phyloP scores from a whole-genome alignment of 2,329 filamentous ascomycete species.

The Pestalotiopsis sp. region DNA sequence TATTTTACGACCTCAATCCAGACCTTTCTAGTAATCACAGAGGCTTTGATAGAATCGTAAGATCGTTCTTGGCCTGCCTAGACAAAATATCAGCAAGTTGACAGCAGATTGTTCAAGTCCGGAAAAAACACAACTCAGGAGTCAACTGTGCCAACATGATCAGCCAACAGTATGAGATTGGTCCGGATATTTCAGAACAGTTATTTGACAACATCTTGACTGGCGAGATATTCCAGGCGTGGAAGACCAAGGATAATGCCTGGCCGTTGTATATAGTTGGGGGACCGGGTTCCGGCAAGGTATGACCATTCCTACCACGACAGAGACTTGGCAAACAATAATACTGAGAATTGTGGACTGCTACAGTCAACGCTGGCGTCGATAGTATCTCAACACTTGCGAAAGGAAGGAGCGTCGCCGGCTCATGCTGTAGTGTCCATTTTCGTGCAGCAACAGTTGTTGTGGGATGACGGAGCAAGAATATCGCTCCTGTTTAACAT shows the following conservation, averaged over 20 bases:
- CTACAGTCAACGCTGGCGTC: neutral
- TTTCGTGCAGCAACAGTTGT: neutral
- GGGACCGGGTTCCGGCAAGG: slow-evolving; percentile 7
- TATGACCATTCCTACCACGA: neutral
- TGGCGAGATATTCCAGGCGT: neutral
- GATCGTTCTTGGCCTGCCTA: too few relatives aligned
- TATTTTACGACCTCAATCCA: too few relatives aligned
- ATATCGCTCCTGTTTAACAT: neutral
- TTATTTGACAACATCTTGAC: neutral
- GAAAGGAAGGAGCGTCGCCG: neutral
- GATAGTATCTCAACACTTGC: neutral
- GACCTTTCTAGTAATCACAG: too few relatives aligned
- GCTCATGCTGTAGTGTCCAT: neutral
- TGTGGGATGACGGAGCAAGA: neutral
- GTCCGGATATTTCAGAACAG: neutral
- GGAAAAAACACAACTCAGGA: neutral
- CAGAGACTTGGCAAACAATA: neutral
- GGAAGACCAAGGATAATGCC: neutral
- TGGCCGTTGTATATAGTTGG: neutral
- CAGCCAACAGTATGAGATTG: neutral
- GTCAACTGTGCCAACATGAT: neutral
- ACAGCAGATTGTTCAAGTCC: neutral
- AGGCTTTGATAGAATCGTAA: too few relatives aligned
- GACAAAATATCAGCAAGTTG: neutral
- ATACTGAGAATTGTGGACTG: neutral